Base-by-base conservation (phyloP, 306 rosid species). In the Adenanthera pavonina region DNA sequence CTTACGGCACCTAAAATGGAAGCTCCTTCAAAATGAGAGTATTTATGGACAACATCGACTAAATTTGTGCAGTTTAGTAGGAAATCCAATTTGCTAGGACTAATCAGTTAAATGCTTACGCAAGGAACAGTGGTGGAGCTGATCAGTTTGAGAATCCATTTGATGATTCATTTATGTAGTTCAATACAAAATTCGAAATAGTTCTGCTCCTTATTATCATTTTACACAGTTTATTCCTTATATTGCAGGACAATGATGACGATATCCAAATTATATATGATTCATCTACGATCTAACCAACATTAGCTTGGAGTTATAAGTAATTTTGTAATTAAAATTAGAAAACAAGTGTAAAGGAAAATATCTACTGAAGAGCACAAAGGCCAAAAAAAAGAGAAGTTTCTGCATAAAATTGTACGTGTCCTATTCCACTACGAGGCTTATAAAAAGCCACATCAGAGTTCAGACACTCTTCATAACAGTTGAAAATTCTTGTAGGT, bases 391-490 rank as follows among this genome's bases (percentile, higher is more conserved):
- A 82, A 48, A 38, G 10, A 2, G 25, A 16, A 6, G 15, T 44
- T 19, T 36, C n/a, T 15, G 33, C 5, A 74, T 10, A n/a, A 67
- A 72, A n/a, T 9, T 77, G 17, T 47, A 11, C 25, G 67, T 56
- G n/a, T 51, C 36, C 59, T 46, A 17, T 33, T 57, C 73, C 54
- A 69, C 69, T 47, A 41, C 17, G 33, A 59, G 78, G 61, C 44
- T 46, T 53, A 54, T 17, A 34, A 51, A 81, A 78, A 10, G 75
- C 10, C 17, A 19, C 71, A 81, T 5, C 64, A 57, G 19, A 76
- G 66, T 87, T 86, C 40, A 89, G 72, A 43, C 34, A n/a, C 74
- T 85, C 81, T 86, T 94, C 84, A 86, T 43, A 48, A 81, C 47
- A 65, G 47, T 81, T 60, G 66, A 69, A 89, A 69, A 69, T 69